Conservation (phyloP, 305 asterid species). For the Fraxinus xanthoxyloides region DNA sequence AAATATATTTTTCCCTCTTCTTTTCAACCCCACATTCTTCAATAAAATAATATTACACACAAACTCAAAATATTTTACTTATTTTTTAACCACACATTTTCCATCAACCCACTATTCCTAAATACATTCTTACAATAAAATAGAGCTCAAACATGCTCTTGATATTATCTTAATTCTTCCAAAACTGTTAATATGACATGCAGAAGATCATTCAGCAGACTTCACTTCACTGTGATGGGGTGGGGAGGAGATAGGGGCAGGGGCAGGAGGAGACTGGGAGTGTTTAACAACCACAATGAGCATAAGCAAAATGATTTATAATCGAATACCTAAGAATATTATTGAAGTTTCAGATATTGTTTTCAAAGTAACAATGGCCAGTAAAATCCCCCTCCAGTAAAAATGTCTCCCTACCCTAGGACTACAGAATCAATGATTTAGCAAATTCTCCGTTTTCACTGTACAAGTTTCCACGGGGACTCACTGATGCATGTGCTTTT, state of each 20-base stretch:
- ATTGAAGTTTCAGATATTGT: not conserved
- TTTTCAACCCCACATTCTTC: too few species aligned
- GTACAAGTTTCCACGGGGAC: conserved; percentile 29
- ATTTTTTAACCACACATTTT: too few species aligned
- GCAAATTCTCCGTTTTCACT: conserved; percentile 22
- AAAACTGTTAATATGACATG: not conserved
- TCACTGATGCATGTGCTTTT: conserved; percentile 18
- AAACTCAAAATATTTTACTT: too few species aligned
- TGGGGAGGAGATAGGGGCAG: not conserved
- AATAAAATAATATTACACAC: too few species aligned
- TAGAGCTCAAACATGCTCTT: too few species aligned
- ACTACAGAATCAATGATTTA: conserved; percentile 18
- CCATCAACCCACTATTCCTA: too few species aligned
- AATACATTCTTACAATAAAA: too few species aligned
- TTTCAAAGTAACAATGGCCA: conserved; percentile 17
- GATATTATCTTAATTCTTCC: too few species aligned
- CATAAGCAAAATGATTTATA: not conserved
- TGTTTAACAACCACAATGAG: not conserved
- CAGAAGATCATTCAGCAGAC: not conserved
- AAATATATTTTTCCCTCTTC: too few species aligned
- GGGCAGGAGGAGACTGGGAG: not conserved
- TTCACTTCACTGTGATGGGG: not conserved
- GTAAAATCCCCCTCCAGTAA: conserved; percentile 17
- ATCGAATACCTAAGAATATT: not conserved
- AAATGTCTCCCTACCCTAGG: conserved; percentile 21